Evolutionary conservation across 192 early-diverging fungal species (phyloP), one percentile per base, ranked within the genome.

Genomic region (Podila clonocystis): DNA sequence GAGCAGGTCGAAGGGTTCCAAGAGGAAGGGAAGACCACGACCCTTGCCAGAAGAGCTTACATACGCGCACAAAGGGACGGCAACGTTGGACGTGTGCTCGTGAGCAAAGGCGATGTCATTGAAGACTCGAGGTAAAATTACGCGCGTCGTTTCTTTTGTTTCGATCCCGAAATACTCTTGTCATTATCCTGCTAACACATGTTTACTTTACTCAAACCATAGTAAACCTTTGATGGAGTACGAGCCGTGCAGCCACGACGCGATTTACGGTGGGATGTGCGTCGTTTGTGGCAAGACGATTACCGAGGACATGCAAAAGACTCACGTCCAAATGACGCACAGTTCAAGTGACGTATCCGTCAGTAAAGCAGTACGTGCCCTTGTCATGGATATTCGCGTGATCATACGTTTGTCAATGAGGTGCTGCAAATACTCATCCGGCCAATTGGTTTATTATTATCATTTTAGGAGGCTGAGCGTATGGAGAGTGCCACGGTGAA

Each of bases 401-500:
- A 15, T 45, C 15, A 15, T 0, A 15, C 4, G 2, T 45, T 45
- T 45, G 41, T 45, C 13, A 15, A 45, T 15, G 15, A 17, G 11
- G 13, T 45, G 1, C 41, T 45, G 41, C 11, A 15, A 17, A 45
- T 45, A 45, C 13, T 45, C 13, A 17, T 45, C 41, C 41, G 17
- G 17, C 41, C 11, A 15, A 17, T 45, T 45, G 41, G 41, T 1
- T 45, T 45, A 9, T 17, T 4, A 45, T 4, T 0, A 30, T 12
- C 5, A 19, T 15, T 61, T 28, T 70, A 93, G 89, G 93, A 93
- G 71, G 95, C 94, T 4, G 75, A 89, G 57, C 68, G 90, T 17
- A 72, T 97, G 45, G 94, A 97, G 57, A 68, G 89, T n/a, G 89
- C 89, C 29, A 94, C 85, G 19, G 82, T 89, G 15, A 65, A 85